Base-by-base conservation (phyloP, 768 basidiomycete genomes). In the Glaciozyma antarctica region DNA sequence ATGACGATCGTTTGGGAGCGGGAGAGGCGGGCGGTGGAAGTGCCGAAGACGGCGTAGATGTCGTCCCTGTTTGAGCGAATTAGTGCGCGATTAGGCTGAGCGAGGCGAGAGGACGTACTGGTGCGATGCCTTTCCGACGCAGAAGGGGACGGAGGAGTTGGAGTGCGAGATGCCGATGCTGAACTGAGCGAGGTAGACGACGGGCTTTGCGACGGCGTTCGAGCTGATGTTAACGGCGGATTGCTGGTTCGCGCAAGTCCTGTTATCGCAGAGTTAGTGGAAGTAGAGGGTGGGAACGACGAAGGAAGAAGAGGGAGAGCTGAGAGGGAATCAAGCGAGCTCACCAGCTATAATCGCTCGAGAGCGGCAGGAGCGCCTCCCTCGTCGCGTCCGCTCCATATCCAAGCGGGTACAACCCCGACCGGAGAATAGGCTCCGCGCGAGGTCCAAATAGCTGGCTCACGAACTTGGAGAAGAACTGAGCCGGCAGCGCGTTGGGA, bases 31-130 rank as follows among this genome's bases (percentile, higher is more conserved):
- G 61, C 86, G 86, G 63, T 80, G 79, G 74, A 43, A 38, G 58
- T 77, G 67, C 44, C 45, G 63, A 70, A 70, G 32, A 89, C 82
- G 74, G 87, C 84, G 78, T 85, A 77, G 65, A 90, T 89, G 72
- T 90, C 88, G 74, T 89, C 88, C 76, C 68, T 69, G 56, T 21
- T 6, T 24, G n/a, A 21, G 21, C 21, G 19, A 21, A 4, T 30
- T 26, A 15, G 45, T 5, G 38, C 38, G 38, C 38, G 10, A 2
- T 30, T 44, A 52, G 12, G 32, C 7, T 7, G 38, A 12, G 12
- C 10, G 2, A 12, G 12, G 38, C 2, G 12, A 41, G 38, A 41
- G 8, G 38, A 15, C 63, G 24, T 12, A 66, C 63, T 62, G 45
- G 61, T 58, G 66, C 1, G 38, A 61, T 45, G 68, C 66, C 17